A percentile compares a stretch with the other conserved stretches of the same genome.
phyloP scores from a whole-genome alignment of 768 basidiomycete species.

The Fomitopsis serialis region DNA sequence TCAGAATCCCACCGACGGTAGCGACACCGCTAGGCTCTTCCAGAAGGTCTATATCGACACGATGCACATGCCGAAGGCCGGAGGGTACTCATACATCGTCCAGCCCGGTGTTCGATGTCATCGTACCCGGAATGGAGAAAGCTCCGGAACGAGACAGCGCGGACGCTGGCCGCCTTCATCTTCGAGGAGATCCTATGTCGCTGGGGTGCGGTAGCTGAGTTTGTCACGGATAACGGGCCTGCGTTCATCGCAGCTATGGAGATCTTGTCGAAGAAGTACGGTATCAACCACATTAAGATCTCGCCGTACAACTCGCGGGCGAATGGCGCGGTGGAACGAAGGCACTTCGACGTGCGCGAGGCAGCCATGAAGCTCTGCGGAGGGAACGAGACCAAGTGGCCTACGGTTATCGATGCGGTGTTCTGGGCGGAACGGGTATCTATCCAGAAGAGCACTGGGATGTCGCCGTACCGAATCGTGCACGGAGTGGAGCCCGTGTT shows the following conservation, averaged over 20 bases:
- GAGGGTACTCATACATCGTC: too few relatives aligned
- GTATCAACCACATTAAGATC: constrained; percentile 31
- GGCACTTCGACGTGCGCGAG: constrained; percentile 16
- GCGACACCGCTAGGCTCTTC: too few relatives aligned
- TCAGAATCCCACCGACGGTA: too few relatives aligned
- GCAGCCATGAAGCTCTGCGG: constrained; percentile 16
- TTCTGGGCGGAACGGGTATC: constrained; percentile 36
- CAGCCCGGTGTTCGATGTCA: too few relatives aligned
- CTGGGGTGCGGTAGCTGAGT: constrained; percentile 35
- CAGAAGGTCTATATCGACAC: too few relatives aligned
- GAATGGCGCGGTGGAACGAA: too few relatives aligned
- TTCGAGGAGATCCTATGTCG: constrained; percentile 32
- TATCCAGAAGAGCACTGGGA: constrained; percentile 20
- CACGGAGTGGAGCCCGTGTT: constrained; percentile 16
- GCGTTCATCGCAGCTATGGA: constrained; percentile 22
- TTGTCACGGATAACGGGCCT: constrained; percentile 39
- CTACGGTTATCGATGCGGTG: constrained; percentile 15
- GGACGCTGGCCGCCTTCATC: too few relatives aligned
- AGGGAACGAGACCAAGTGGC: constrained; percentile 16
- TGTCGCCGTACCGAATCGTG: constrained; percentile 22
- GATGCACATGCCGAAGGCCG: too few relatives aligned
- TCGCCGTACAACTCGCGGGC: too few relatives aligned
- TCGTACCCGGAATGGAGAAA: too few relatives aligned
- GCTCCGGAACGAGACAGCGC: too few relatives aligned
- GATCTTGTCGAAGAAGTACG: constrained; percentile 21